Evolutionary conservation across 1,284 basidiomycete species (phyloP).

Genomic region (Puccinia polysora): DNA sequence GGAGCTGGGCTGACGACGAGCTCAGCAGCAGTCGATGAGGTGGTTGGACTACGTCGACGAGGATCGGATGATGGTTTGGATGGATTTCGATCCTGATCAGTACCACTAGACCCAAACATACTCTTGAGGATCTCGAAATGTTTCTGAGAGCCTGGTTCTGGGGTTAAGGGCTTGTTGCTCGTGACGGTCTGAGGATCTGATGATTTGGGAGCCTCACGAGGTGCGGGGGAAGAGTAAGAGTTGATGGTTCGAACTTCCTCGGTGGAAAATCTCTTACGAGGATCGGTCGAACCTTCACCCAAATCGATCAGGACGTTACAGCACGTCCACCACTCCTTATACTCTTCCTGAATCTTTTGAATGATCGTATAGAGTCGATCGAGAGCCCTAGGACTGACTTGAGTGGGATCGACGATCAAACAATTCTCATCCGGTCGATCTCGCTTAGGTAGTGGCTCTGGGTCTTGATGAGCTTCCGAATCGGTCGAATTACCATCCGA

Average conservation of each 20-base stretch:
- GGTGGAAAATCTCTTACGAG: not conserved
- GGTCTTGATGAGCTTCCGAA: slow-evolving; percentile 16
- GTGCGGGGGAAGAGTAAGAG: not conserved
- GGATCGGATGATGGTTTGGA: not conserved
- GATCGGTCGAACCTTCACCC: slow-evolving; percentile 39
- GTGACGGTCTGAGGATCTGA: not conserved
- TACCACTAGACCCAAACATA: slow-evolving; percentile 32
- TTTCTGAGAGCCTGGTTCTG: slow-evolving; percentile 1
- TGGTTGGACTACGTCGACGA: not conserved
- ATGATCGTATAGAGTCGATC: slow-evolving; percentile 19
- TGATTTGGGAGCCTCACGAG: not conserved
- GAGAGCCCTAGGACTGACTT: slow-evolving; percentile 33
- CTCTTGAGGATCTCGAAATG: slow-evolving; percentile 42
- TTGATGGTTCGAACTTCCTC: slow-evolving; percentile 6
- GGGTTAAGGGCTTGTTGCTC: not conserved
- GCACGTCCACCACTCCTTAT: slow-evolving; percentile 42
- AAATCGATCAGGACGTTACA: slow-evolving; percentile 43
- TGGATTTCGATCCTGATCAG: not conserved
- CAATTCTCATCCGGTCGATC: not conserved
- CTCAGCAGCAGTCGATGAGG: not conserved
- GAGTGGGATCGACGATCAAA: not conserved
- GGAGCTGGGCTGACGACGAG: no score
- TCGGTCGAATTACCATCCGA: slow-evolving; percentile 16
- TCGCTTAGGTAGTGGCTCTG: slow-evolving; percentile 2
- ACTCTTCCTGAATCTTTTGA: slow-evolving; percentile 30